Percentiles rank a stretch among this genome's conserved stretches.
These are phyloP conservation scores for Pleomassaria siparia DNA, from an alignment of 2,329 filamentous ascomycete genomes.

Conservation along the genomic window DNA sequence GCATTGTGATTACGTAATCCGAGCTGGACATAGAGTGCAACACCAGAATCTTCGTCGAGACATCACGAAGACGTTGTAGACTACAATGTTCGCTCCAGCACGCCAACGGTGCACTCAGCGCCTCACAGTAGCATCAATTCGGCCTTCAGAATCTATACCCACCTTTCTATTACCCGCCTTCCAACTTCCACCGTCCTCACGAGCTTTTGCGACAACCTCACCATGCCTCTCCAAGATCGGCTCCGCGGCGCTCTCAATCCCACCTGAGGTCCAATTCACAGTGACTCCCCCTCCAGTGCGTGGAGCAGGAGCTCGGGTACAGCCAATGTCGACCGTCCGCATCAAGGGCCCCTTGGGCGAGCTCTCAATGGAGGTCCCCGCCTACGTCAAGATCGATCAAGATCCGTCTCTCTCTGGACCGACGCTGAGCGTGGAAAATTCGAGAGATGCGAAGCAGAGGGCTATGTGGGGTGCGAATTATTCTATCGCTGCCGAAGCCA, in stretches of 20 bases:
- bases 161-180: slow-evolving; percentile 74
- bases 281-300: slow-evolving; percentile 65
- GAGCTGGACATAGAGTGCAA: neutral
- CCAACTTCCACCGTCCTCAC: slow-evolving; percentile 48
- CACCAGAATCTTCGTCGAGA: neutral
- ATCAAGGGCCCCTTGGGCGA: slow-evolving; percentile 81
- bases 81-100: slow-evolving; percentile 65
- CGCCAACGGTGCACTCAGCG: slow-evolving; percentile 58
- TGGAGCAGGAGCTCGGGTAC: slow-evolving; percentile 61
- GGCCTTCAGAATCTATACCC: slow-evolving; percentile 59
- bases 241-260: slow-evolving; percentile 56
- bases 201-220: slow-evolving; percentile 72
- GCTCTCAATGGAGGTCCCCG: slow-evolving; percentile 75
- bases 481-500: slow-evolving; percentile 16
- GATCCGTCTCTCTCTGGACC: slow-evolving; percentile 66
- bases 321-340: slow-evolving; percentile 67
- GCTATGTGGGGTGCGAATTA: slow-evolving; percentile 86
- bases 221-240: slow-evolving; percentile 79
- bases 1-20: slow-evolving; percentile 1
- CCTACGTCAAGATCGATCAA: slow-evolving; percentile 72
- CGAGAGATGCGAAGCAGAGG: slow-evolving; percentile 70
- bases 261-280: slow-evolving; percentile 65
- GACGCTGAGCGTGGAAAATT: slow-evolving; percentile 69
- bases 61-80: neutral
- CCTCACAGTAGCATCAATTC: slow-evolving; percentile 51